phyloP scores from a whole-genome alignment of 352 stramenopile genomes.

The Aphanomyces astaci region DNA sequence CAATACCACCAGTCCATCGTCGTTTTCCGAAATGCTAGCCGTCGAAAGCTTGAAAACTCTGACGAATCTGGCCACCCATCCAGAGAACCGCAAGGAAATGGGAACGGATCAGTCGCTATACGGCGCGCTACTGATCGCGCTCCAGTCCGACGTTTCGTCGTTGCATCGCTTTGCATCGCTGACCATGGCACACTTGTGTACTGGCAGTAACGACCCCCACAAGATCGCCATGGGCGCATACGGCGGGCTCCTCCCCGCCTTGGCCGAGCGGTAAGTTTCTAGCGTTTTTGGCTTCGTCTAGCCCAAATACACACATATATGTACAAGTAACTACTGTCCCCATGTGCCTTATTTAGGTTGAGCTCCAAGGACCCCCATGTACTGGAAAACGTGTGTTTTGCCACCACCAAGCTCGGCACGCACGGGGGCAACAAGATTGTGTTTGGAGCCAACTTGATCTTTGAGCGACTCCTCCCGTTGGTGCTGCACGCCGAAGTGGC shows the following conservation, averaged over 20 bases:
- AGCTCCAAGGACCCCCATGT: slow-evolving; percentile 61
- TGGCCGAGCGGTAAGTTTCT: slow-evolving; percentile 28
- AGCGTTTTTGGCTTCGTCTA: no score
- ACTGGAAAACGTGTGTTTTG: slow-evolving; percentile 58
- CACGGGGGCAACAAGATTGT: slow-evolving; percentile 75
- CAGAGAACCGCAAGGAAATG: slow-evolving; percentile 25
- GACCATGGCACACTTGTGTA: slow-evolving; percentile 46
- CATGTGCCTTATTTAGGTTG: no score
- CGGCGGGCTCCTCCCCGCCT: slow-evolving; percentile 33
- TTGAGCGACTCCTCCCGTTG: slow-evolving; percentile 57
- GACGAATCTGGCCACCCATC: slow-evolving; percentile 6
- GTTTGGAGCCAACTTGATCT: slow-evolving; percentile 58
- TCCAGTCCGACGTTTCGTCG: slow-evolving; percentile 48
- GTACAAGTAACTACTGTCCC: no score
- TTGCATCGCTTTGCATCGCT: slow-evolving; percentile 52
- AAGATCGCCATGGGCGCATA: slow-evolving; percentile 51
- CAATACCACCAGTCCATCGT: neutral
- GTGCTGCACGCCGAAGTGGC: slow-evolving; percentile 52
- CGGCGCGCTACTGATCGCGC: slow-evolving; percentile 28
- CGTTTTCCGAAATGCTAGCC: neutral
- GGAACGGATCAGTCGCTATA: slow-evolving; percentile 34
- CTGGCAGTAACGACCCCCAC: slow-evolving; percentile 45
- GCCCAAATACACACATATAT: no score
- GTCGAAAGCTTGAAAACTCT: neutral
- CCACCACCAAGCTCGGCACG: slow-evolving; percentile 55